These are phyloP conservation scores for Plasmodium adleri DNA, from an alignment of 169 alveolate species.

Conservation along the genomic window DNA sequence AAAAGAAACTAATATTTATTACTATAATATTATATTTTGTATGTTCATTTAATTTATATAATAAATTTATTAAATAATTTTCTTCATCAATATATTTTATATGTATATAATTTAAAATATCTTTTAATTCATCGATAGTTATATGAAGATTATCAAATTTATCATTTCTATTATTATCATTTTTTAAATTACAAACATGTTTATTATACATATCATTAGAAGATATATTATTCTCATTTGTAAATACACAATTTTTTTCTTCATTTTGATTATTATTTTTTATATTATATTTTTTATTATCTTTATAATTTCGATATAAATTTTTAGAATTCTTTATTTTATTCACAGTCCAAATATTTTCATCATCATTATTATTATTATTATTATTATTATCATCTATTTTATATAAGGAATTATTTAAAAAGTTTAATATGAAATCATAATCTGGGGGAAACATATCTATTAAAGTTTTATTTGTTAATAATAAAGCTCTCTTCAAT, in stretches of 20 bases:
- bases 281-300: too few relatives aligned
- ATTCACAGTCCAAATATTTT: slow-evolving; percentile 18
- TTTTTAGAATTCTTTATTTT: slow-evolving; percentile 31
- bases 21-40: slow-evolving; percentile 27
- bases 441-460: slow-evolving; percentile 43
- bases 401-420: neutral
- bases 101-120: slow-evolving; percentile 10
- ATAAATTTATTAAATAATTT: neutral
- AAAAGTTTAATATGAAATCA: slow-evolving; percentile 12
- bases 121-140: slow-evolving; percentile 9
- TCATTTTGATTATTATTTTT: neutral
- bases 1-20: slow-evolving; percentile 35
- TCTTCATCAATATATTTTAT: slow-evolving; percentile 44
- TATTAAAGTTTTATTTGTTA: slow-evolving; percentile 30
- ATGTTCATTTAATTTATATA: slow-evolving; percentile 34
- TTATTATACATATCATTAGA: neutral
- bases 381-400: neutral
- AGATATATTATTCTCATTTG: slow-evolving; percentile 4
- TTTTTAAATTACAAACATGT: slow-evolving; percentile 2
- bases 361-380: neutral
- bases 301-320: neutral
- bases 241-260: slow-evolving; percentile 1
- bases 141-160: too few relatives aligned
- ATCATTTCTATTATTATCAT: neutral
- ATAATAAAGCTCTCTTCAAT: slow-evolving; percentile 13